Evolutionary conservation across 257 asterid genomes (phyloP).

Genomic region (Solanum etuberosum): DNA sequence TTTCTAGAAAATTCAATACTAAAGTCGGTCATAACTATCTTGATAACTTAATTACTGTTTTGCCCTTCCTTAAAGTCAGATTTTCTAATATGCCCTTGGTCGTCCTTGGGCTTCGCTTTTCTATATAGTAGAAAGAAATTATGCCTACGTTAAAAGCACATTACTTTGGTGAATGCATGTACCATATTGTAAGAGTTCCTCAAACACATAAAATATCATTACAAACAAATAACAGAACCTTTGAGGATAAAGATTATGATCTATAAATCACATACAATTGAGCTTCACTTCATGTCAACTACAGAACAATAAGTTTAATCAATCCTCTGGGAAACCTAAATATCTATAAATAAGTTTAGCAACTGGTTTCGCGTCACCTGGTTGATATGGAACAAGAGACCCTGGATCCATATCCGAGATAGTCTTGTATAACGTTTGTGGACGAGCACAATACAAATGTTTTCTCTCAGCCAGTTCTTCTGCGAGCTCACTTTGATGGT

Average conservation of each 20-base stretch:
- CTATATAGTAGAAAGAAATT: no score
- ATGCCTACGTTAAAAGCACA: background rate
- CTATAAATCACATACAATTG: background rate
- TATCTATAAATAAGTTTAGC: constrained; percentile 50
- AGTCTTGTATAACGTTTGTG: constrained; percentile 51
- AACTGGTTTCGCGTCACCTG: constrained; percentile 85
- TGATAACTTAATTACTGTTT: no score
- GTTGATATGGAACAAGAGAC: constrained; percentile 54
- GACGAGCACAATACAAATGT: constrained; percentile 79
- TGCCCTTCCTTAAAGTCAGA: no score
- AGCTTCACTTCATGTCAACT: background rate
- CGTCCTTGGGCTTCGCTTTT: no score
- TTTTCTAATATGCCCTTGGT: no score
- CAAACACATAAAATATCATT: background rate
- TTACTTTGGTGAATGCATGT: background rate
- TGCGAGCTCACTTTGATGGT: constrained; percentile 91
- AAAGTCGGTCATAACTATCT: no score
- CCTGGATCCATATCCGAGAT: constrained; percentile 44
- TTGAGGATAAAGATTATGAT: background rate
- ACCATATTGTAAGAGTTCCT: background rate
- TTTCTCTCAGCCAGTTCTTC: constrained; percentile 83
- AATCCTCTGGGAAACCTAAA: constrained; percentile 54
- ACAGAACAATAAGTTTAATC: background rate
- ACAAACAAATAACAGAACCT: background rate
- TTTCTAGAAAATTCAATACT: no score